Evolutionary conservation across 1,284 basidiomycete genomes (phyloP).

Genomic region (Moesziomyces sp.): DNA sequence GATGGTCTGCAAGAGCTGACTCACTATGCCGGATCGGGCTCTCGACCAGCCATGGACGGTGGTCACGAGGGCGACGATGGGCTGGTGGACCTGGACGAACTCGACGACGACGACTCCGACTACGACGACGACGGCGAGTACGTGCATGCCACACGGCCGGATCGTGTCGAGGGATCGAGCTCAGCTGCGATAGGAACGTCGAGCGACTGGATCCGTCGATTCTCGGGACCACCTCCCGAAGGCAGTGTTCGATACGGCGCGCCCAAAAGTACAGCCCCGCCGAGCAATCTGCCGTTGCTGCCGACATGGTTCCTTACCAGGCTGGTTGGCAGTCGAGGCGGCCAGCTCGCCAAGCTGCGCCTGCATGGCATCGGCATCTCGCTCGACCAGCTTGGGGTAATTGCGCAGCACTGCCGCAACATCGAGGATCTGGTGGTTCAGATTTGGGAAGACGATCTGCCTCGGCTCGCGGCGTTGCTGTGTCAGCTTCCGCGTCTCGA

Average conservation of each 20-base stretch:
- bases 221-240: constrained; percentile 37
- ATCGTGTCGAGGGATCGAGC: neutral
- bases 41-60: constrained; percentile 37
- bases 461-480: constrained; percentile 30
- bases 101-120: constrained; percentile 33
- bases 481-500: constrained; percentile 40
- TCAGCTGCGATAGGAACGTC: constrained; percentile 1
- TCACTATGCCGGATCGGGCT: constrained; percentile 50
- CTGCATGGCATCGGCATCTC: constrained; percentile 59
- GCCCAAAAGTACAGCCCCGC: constrained; percentile 16
- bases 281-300: constrained; percentile 34
- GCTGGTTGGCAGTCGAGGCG: constrained; percentile 31
- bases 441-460: constrained; percentile 57
- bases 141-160: constrained; percentile 4
- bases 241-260: constrained; percentile 41
- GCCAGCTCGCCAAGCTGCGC: constrained; percentile 46
- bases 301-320: constrained; percentile 39
- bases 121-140: constrained; percentile 34
- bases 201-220: constrained; percentile 32
- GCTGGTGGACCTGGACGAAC: constrained; percentile 43
- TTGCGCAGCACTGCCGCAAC: constrained; percentile 33
- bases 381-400: constrained; percentile 50
- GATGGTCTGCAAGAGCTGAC: constrained; percentile 43
- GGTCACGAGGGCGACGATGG: constrained; percentile 34
- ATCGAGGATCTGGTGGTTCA: constrained; percentile 62